Evolutionary conservation across 192 early-diverging fungal species (phyloP), one percentile per base, ranked within the genome.

Genomic region (Anaeromyces robustus): DNA sequence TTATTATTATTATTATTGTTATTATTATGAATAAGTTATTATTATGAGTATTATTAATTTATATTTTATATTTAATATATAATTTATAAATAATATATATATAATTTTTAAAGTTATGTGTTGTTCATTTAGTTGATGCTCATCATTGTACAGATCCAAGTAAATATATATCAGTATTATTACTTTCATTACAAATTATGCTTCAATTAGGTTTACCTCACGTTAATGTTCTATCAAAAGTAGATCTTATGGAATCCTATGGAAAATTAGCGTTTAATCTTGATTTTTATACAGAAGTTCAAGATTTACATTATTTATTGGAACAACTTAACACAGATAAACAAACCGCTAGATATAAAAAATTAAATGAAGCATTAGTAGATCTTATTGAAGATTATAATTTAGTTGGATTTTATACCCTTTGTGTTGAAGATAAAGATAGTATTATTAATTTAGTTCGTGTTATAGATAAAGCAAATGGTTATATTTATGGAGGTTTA

Each of bases 201-300:
- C 83, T 91, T 29, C 90, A 90, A 80, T 84, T 91, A 18, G 87
- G 86, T 77, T 84, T 85, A 30, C 90, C 90, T 16, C 89, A 89
- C 77, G 79, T 91, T 77, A 89, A 89, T 80, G 85, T 90, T 16
- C 84, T 91, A 1, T 87, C 86, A 59, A 91, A 91, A 81, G 79
- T 89, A 29, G 90, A 91, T 81, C 77, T 88, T 26, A 84, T 90
- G 78, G 86, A 88, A 79, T 89, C 90, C 4, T 95, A 96, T 82
- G 89, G 88, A 13, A 88, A 90, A 82, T 80, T 82, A 90, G 91
- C 93, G 30, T 98, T 98, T 86, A 93, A 92, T 78, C 89, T 98
- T 39, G 95, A 98, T 81, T 98, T 94, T 85, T 98, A 98, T 83
- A 99, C 96, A 12, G 94, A 96, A 80, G 96, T 99, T 26, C 92